Conservation (phyloP, 2,329 filamentous ascomycete species). For the Exophiala spinifera region DNA sequence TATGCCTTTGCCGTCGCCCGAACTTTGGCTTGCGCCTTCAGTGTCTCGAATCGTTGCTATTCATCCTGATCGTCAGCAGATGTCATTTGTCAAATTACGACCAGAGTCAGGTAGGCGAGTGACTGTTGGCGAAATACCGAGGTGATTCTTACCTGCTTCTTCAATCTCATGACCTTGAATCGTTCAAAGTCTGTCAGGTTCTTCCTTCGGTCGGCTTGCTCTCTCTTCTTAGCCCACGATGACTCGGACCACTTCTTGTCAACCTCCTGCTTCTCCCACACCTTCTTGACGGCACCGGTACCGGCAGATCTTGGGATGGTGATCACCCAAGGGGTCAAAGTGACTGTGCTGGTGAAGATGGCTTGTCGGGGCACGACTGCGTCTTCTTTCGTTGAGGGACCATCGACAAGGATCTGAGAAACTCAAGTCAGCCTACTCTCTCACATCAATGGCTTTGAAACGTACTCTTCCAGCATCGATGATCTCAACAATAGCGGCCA, state of each 20-base stretch:
- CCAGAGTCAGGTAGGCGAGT: too few species aligned
- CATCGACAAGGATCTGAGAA: conserved; percentile 89
- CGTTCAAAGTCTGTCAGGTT: conserved; percentile 96
- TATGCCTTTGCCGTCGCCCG: conserved; percentile 68
- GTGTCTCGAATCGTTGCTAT: conserved; percentile 86
- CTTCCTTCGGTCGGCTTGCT: conserved; percentile 80
- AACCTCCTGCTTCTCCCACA: conserved; percentile 88
- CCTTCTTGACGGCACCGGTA: conserved; percentile 75
- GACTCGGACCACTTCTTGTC: conserved; percentile 90
- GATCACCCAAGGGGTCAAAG: conserved; percentile 87
- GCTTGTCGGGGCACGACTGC: conserved; percentile 83
- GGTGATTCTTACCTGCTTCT: conserved; percentile 83
- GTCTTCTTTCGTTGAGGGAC: conserved; percentile 77
- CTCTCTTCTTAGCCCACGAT: conserved; percentile 91
- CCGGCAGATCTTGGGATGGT: conserved; percentile 80
- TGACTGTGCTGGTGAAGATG: conserved; percentile 74
- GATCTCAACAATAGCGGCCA: conserved; percentile 96
- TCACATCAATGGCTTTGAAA: conserved; percentile 20
- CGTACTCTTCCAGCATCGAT: conserved; percentile 99
- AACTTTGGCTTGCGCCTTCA: conserved; percentile 93
- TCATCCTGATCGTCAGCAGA: conserved; percentile 8
- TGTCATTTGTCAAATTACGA: too few species aligned
- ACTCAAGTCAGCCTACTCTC: conserved; percentile 12
- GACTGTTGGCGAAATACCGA: not conserved
- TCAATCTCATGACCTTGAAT: conserved; percentile 99